Conservation (phyloP, 202 grass and related monocot genomes). For the Saccharum hybrid region DNA sequence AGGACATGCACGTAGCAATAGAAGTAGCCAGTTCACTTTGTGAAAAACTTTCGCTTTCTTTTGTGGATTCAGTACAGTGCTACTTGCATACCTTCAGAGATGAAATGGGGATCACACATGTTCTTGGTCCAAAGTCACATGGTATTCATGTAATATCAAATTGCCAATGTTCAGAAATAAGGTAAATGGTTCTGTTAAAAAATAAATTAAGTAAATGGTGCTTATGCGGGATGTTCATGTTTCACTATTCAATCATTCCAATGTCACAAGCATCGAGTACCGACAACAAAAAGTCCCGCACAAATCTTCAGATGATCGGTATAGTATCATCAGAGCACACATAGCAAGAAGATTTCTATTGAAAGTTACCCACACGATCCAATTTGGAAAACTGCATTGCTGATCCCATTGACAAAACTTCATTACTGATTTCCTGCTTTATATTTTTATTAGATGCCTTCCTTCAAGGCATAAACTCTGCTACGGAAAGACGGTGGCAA, state of each 20-base stretch:
- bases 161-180: constrained; percentile 9
- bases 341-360: neutral
- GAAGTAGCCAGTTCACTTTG: neutral
- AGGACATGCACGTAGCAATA: constrained; percentile 25
- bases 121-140: constrained; percentile 20
- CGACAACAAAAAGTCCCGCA: neutral
- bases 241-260: neutral
- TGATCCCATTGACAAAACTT: too few species aligned
- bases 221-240: neutral
- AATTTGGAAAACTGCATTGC: too few species aligned
- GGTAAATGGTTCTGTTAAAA: neutral
- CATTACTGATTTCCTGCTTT: too few species aligned
- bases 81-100: neutral
- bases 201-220: neutral
- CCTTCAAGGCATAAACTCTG: too few species aligned
- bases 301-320: neutral
- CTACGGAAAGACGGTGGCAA: too few species aligned
- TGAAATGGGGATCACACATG: neutral
- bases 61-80: neutral
- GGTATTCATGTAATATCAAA: neutral
- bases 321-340: neutral
- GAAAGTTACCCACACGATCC: neutral
- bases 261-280: constrained; percentile 12
- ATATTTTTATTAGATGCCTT: too few species aligned
- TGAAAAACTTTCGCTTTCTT: neutral